Evolutionary conservation across 495 filamentous ascomycete species (phyloP).

Genomic region (Penicillium paradoxum): DNA sequence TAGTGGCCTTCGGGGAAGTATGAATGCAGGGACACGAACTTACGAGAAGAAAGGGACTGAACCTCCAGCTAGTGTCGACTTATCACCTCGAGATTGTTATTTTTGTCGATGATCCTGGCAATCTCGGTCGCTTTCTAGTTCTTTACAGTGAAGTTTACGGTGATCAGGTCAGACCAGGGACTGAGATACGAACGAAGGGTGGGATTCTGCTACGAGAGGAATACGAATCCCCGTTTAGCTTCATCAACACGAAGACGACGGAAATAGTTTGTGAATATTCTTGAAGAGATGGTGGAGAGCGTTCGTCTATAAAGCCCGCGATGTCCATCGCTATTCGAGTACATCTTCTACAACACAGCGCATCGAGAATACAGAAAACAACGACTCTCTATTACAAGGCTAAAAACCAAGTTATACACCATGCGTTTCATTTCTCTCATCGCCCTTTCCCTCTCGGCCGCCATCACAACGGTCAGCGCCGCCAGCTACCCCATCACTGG

Average conservation of each 20-base stretch:
- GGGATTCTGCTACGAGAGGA: background rate
- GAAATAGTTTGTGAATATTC: no score
- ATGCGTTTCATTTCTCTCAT: slow-evolving; percentile 11
- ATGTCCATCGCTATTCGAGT: background rate
- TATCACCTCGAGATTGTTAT: no score
- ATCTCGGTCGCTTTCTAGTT: background rate
- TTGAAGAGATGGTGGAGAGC: background rate
- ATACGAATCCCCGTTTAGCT: background rate
- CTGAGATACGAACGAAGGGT: background rate
- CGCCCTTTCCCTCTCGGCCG: slow-evolving; percentile 3
- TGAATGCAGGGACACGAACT: slow-evolving; percentile 5
- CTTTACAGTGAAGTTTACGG: no score
- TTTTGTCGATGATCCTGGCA: no score
- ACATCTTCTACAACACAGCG: background rate
- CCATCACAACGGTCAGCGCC: slow-evolving; percentile 6
- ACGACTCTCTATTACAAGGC: background rate
- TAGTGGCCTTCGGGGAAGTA: background rate
- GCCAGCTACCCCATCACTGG: slow-evolving; percentile 11
- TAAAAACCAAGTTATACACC: background rate
- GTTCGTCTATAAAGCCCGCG: background rate
- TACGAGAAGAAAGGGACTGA: background rate
- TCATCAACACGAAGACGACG: background rate
- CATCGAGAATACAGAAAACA: background rate
- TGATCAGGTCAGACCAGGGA: background rate
- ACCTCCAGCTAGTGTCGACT: no score